A percentile compares a stretch with the other conserved stretches of the same genome.
phyloP scores from a whole-genome alignment of 768 basidiomycete genomes.

The Botryobasidium botryosum region DNA sequence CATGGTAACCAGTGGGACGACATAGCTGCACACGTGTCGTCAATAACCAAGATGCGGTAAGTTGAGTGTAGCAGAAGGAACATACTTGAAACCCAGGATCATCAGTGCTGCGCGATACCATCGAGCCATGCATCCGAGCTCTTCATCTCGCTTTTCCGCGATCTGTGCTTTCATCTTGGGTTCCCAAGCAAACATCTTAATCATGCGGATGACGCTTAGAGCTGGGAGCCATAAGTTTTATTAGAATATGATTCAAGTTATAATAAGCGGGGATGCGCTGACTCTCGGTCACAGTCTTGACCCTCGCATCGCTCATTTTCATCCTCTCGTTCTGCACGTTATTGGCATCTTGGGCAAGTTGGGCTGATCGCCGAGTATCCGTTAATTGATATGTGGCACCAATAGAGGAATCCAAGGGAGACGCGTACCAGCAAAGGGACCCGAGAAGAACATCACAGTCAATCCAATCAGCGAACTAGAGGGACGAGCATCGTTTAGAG shows the following conservation, averaged over 20 bases:
- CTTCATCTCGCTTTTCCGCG: constrained; percentile 39
- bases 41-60: neutral
- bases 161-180: constrained; percentile 34
- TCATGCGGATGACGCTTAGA: constrained; percentile 43
- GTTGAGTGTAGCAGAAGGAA: neutral
- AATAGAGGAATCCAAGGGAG: neutral
- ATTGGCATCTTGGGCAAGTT: neutral
- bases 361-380: neutral
- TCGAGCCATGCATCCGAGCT: constrained; percentile 37
- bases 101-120: constrained; percentile 33
- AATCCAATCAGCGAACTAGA: too few relatives aligned
- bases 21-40: constrained; percentile 23
- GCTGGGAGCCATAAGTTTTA: constrained; percentile 19
- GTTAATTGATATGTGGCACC: neutral
- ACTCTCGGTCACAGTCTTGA: constrained; percentile 46
- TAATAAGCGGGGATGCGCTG: constrained; percentile 15
- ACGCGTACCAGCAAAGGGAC: neutral
- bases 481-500: too few relatives aligned
- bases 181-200: constrained; percentile 42
- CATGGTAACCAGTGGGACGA: constrained; percentile 50
- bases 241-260: neutral
- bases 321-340: neutral
- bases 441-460: neutral
- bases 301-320: constrained; percentile 36
- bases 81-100: constrained; percentile 29